Base-by-base conservation (phyloP, 192 early-diverging fungal genomes). In the Umbelopsis isabellina region DNA sequence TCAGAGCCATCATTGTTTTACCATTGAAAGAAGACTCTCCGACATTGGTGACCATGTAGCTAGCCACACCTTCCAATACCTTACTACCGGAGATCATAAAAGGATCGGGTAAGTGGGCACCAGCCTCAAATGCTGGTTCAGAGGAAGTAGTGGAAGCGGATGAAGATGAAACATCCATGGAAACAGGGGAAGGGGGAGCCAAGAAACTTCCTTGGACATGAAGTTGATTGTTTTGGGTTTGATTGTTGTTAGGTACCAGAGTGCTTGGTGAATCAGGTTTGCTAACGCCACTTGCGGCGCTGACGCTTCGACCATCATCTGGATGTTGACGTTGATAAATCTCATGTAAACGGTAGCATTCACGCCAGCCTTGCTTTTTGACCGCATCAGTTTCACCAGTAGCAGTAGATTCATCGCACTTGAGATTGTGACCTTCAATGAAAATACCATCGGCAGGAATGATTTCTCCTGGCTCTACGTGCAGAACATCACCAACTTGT, bases 341-440 rank as follows among this genome's bases (percentile, higher is more conserved):
- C 33, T 69, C 23, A 27, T 71, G 72, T 25, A 61, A 61, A 9
- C 69, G 69, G 33, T 50, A 74, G 68, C 79, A 81, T 18, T 88
- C 85, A 20, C 87, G 88, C 27, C 82, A 79, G 0, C 80, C 74
- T 64, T 84, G 80, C 75, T 99, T 99, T 52, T 87, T 84, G 20
- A 98, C 90, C 3, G 95, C 88, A 72, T 95, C 88, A n/a, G 93
- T 89, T 80, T 99, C 98, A 66, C 98, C 98, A 7, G 97, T 97
- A 41, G 94, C 88, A 7, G 95, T 88, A 16, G 91, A 93, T 80
- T 99, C 98, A 74, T 99, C 98, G 67, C 90, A 91, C 30, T 84
- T 81, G 35, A 98, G 77, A 74, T 94, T 94, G 68, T 92, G 92
- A 6, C 90, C 89, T 15, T 85, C 80, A 27, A 99, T 67, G 22